Evolutionary conservation across 306 rosid genomes (phyloP).

Genomic region (Amphicarpaea edgeworthii): DNA sequence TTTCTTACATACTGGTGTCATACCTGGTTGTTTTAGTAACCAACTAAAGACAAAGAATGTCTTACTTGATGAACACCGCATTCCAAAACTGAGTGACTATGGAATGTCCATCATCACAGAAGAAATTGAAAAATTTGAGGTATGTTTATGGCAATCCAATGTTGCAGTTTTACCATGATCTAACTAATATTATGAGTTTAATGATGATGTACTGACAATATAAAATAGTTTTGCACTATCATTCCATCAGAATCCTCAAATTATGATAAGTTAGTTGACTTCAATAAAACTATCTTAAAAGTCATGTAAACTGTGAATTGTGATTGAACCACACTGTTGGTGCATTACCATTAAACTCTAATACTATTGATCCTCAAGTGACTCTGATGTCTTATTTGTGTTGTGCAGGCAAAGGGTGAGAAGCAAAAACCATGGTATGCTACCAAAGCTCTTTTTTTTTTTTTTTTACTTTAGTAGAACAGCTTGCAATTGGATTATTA

Average conservation of each 20-base stretch:
- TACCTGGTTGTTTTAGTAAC: slow-evolving; percentile 79
- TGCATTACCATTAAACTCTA: too few relatives aligned
- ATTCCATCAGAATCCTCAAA: too few relatives aligned
- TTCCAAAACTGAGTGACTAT: slow-evolving; percentile 83
- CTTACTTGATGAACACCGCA: slow-evolving; percentile 73
- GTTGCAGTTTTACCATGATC: slow-evolving; percentile 1
- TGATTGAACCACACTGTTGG: too few relatives aligned
- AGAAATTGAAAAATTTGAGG: slow-evolving; percentile 68
- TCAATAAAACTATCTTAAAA: too few relatives aligned
- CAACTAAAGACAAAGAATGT: slow-evolving; percentile 67
- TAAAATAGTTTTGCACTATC: too few relatives aligned
- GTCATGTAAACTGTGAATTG: too few relatives aligned
- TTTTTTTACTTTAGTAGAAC: background rate
- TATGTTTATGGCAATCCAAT: slow-evolving; percentile 34
- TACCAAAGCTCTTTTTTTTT: slow-evolving; percentile 4
- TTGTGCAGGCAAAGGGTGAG: slow-evolving; percentile 67
- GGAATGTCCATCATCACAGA: slow-evolving; percentile 68
- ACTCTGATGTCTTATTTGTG: slow-evolving; percentile 38
- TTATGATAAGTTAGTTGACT: too few relatives aligned
- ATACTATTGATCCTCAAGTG: slow-evolving; percentile 30
- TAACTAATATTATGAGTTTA: too few relatives aligned
- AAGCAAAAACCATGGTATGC: slow-evolving; percentile 67
- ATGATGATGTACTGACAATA: too few relatives aligned
- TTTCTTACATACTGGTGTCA: slow-evolving; percentile 83
- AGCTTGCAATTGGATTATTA: background rate